Evolutionary conservation across 2,329 filamentous ascomycete genomes (phyloP).

Genomic region (Aspergillus niger): DNA sequence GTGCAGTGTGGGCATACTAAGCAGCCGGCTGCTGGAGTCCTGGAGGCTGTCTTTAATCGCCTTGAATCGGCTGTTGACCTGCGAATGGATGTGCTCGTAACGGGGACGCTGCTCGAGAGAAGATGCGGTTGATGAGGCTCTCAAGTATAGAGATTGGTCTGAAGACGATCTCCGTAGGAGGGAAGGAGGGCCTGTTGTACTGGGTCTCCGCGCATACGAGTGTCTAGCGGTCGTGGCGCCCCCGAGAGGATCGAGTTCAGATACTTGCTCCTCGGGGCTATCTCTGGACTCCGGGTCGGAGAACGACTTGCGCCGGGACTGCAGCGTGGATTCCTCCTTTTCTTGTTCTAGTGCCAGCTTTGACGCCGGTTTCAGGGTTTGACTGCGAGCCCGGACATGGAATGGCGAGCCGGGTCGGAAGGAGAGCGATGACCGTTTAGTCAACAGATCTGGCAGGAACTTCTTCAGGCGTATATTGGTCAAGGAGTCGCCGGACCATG

Average conservation of each 20-base stretch:
- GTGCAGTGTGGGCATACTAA: conserved; percentile 50
- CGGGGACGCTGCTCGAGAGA: conserved; percentile 81
- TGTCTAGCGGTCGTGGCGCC: conserved; percentile 33
- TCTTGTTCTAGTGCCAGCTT: conserved; percentile 24
- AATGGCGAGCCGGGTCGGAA: conserved; percentile 28
- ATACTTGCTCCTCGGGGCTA: conserved; percentile 34
- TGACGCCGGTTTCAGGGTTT: conserved; percentile 25
- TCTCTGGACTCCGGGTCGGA: conserved; percentile 24
- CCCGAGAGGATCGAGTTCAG: conserved; percentile 34
- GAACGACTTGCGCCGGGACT: conserved; percentile 12
- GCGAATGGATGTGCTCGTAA: conserved; percentile 77
- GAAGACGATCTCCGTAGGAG: conserved; percentile 65
- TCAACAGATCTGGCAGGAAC: conserved; percentile 39
- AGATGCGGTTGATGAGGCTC: conserved; percentile 74
- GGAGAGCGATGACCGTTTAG: conserved; percentile 34
- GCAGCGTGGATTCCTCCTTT: conserved; percentile 8
- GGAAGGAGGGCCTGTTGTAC: conserved; percentile 26
- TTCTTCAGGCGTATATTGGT: conserved; percentile 33
- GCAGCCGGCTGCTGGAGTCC: conserved; percentile 73
- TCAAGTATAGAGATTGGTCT: conserved; percentile 73
- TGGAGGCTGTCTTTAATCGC: conserved; percentile 86
- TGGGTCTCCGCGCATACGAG: conserved; percentile 35
- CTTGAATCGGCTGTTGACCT: conserved; percentile 86
- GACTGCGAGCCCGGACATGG: conserved; percentile 33
- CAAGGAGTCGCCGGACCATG: conserved; percentile 39